These are phyloP conservation scores for Ailanthus altissimus DNA, from an alignment of 345 rosid species.

Conservation along the genomic window DNA sequence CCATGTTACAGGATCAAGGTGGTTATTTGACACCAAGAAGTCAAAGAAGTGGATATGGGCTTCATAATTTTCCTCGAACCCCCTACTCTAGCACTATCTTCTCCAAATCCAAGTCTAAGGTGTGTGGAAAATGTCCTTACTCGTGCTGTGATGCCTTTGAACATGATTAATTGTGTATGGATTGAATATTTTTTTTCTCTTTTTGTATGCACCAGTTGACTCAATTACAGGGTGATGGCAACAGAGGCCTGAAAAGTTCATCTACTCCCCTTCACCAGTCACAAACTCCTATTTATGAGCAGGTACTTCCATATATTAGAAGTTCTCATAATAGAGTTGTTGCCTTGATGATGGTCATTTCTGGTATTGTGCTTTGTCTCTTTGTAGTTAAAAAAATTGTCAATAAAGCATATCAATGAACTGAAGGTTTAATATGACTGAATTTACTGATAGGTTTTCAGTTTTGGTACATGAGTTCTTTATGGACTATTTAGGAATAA, in stretches of 20 bases:
- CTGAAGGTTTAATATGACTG: background rate
- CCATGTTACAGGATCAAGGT: constrained; percentile 56
- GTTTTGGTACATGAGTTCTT: background rate
- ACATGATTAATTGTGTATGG: background rate
- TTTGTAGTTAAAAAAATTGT: background rate
- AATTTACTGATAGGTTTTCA: background rate
- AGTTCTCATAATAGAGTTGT: background rate
- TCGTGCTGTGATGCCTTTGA: constrained; percentile 13
- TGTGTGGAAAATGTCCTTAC: background rate
- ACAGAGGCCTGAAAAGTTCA: constrained; percentile 33
- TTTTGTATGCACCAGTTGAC: constrained; percentile 35
- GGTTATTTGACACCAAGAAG: constrained; percentile 65
- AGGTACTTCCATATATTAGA: constrained; percentile 45
- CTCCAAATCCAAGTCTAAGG: constrained; percentile 52
- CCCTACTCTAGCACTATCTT: constrained; percentile 75
- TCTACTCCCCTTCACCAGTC: constrained; percentile 50
- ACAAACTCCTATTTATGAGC: constrained; percentile 48
- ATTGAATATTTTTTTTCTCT: constrained; percentile 19
- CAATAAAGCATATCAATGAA: background rate
- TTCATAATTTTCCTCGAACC: constrained; percentile 66
- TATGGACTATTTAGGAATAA: background rate
- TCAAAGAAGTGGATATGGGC: constrained; percentile 61
- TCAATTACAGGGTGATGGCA: constrained; percentile 48
- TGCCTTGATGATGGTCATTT: background rate
- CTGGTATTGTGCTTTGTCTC: background rate